Conservation (phyloP, 305 asterid species). For the Rubia balearica region DNA sequence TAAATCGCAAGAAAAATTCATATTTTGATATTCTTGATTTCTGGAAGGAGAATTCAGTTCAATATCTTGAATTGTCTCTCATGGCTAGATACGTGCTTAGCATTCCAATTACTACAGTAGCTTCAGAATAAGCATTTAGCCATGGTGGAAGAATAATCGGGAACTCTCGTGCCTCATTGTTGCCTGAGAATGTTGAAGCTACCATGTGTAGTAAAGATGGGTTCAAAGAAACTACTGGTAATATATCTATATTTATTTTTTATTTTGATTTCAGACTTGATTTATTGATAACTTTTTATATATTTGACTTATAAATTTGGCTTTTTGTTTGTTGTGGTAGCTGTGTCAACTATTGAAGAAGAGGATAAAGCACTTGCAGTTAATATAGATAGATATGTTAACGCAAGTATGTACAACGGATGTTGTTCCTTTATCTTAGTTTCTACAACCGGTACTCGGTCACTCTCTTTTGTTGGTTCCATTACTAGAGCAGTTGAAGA, state of each 20-base stretch:
- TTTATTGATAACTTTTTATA: neutral
- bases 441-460: too few species aligned
- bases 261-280: neutral
- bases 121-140: neutral
- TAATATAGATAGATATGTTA: neutral
- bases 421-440: neutral
- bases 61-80: neutral
- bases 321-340: neutral
- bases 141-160: neutral
- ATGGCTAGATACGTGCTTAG: neutral
- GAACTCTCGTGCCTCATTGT: neutral
- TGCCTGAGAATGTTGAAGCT: neutral
- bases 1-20: neutral
- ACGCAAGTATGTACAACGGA: neutral
- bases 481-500: too few species aligned
- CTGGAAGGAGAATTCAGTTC: neutral
- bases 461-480: too few species aligned
- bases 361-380: neutral
- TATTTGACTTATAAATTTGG: neutral
- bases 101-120: neutral
- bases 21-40: neutral
- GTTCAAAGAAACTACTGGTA: neutral
- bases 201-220: neutral
- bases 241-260: neutral
- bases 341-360: neutral